Evolutionary conservation across 148 eudicot species (phyloP), one percentile per base, ranked within the genome.

Genomic region (Drosera capensis): DNA sequence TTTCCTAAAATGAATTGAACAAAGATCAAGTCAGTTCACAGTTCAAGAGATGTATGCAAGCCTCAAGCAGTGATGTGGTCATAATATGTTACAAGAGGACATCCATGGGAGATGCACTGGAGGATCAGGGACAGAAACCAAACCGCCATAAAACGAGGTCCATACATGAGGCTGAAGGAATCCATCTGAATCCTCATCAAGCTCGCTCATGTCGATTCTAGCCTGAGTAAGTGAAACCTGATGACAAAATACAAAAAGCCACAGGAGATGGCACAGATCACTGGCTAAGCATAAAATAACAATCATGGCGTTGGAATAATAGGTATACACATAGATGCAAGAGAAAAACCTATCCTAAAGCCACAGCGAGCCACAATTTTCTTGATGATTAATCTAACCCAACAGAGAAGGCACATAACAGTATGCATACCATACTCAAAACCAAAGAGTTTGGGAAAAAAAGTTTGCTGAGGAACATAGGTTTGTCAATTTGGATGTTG

Each of bases 161-260:
- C 80, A 56, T 75, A 90, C 97, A 75, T 80, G 75, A 44, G 93
- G 74, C 60, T 80, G 95, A 55, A 90, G 99, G 51, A 90, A 90
- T 53, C 99, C 99, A 70, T 90, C 99, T 48, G 99, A 90, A 62
- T 90, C 99, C 58, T 84, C 99, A 58, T 90, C 99, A 49, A 90
- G 95, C 78, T 90, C 99, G 62, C 99, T 90, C 99, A 85, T 90
- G 59, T 90, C 99, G 46, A 90, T 90, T 67, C 99, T 78, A 51
- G 99, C 99, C 64, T 90, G 99, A 21, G 99, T 84, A 39, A 90
- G 92, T 26, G 99, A 90, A 70, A 90, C 97, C 97, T 90, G 71
- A 63, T 25, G 54, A 49, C 40, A 49, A 45, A 23, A n/a, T 8
- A 49, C 40, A 43, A 26, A 9, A 25, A 40, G 41, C 17, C 47